Conservation (phyloP, 2,329 filamentous ascomycete genomes). For the Arthrobotrys iridis region DNA sequence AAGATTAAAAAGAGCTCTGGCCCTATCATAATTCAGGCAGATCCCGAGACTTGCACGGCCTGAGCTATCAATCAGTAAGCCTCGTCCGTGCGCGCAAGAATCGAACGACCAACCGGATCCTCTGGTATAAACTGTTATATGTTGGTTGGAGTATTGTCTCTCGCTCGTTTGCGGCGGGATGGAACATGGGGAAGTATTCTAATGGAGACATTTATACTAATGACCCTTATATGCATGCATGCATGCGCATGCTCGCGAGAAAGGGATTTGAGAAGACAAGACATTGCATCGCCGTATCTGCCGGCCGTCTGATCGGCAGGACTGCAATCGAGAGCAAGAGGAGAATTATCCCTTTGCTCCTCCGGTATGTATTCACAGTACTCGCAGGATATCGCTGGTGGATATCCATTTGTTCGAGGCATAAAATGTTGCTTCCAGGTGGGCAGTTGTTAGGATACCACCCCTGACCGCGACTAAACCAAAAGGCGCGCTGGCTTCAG, state of each 20-base stretch:
- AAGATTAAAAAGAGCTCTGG: constrained; percentile 18
- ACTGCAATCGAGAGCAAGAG: background rate
- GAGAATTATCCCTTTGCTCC: constrained; percentile 42
- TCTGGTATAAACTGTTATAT: constrained; percentile 6
- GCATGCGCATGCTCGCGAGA: too few relatives aligned
- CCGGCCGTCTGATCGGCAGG: constrained; percentile 49
- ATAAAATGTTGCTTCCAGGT: constrained; percentile 33
- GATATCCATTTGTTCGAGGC: constrained; percentile 36
- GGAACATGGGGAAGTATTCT: background rate
- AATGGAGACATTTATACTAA: background rate
- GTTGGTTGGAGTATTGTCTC: constrained; percentile 41
- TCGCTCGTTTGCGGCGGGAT: constrained; percentile 36
- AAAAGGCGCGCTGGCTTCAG: constrained; percentile 36
- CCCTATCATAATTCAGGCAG: constrained; percentile 38
- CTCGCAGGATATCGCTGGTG: constrained; percentile 1
- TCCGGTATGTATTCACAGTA: constrained; percentile 32
- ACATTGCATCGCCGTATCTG: constrained; percentile 16
- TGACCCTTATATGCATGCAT: background rate
- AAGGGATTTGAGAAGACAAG: background rate
- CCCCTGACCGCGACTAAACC: constrained; percentile 37
- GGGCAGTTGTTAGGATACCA: constrained; percentile 2
- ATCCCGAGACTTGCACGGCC: constrained; percentile 20
- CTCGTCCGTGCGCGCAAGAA: constrained; percentile 41
- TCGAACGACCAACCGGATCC: constrained; percentile 13
- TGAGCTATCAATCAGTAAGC: constrained; percentile 29